Conservation (phyloP, 2,329 filamentous ascomycete genomes). For the Neobulgaria alba region DNA sequence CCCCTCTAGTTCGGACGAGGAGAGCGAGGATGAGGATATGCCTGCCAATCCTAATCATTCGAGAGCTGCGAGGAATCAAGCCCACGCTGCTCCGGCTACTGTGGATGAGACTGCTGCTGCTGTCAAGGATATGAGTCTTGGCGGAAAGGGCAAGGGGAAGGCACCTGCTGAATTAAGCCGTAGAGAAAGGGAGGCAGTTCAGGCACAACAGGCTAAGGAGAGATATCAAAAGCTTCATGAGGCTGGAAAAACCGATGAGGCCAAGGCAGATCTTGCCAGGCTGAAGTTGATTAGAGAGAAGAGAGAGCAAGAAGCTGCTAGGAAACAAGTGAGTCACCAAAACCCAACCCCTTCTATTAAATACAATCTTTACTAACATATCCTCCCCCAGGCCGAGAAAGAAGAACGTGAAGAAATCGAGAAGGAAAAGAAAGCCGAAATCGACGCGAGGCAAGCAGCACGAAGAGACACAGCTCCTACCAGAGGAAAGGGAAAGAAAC, state of each 20-base stretch:
- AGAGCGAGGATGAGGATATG: constrained; percentile 53
- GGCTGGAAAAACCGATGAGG: constrained; percentile 94
- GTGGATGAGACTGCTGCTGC: constrained; percentile 45
- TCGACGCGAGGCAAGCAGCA: constrained; percentile 34
- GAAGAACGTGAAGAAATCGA: constrained; percentile 32
- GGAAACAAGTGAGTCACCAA: constrained; percentile 60
- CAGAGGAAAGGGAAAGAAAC: constrained; percentile 16
- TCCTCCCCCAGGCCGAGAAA: constrained; percentile 29
- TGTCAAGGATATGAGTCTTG: constrained; percentile 45
- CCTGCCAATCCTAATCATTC: constrained; percentile 91
- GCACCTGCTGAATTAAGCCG: constrained; percentile 49
- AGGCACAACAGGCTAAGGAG: constrained; percentile 83
- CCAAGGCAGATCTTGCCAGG: constrained; percentile 78
- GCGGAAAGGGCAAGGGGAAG: constrained; percentile 34
- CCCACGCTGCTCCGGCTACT: constrained; percentile 31
- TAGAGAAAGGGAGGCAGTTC: constrained; percentile 67
- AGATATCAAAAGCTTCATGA: constrained; percentile 86
- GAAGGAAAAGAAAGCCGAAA: constrained; percentile 36
- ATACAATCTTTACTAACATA: constrained; percentile 14
- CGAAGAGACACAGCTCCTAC: constrained; percentile 7
- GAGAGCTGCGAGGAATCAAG: constrained; percentile 58
- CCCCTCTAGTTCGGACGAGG: constrained; percentile 59
- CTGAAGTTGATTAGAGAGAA: constrained; percentile 76
- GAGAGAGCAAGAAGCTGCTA: constrained; percentile 71
- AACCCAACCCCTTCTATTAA: neutral